These are phyloP conservation scores for Sarocladiaceae sp. DNA, from an alignment of 2,329 filamentous ascomycete species.

Conservation along the genomic window DNA sequence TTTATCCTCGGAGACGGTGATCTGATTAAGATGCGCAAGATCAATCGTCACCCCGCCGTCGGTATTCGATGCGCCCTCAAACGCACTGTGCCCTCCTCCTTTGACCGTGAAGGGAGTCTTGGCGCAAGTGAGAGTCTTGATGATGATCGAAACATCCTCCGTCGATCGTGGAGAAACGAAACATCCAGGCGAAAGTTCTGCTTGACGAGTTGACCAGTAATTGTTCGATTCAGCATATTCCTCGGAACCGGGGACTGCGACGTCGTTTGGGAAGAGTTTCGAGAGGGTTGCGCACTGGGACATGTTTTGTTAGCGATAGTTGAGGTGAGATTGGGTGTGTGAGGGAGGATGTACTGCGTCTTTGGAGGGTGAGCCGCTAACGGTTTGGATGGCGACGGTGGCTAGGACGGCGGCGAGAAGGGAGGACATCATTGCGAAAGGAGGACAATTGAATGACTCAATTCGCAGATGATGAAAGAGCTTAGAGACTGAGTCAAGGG, in stretches of 20 bases:
- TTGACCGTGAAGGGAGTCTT: constrained; percentile 41
- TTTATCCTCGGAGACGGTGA: constrained; percentile 27
- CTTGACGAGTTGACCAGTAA: not conserved
- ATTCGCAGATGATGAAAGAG: not conserved
- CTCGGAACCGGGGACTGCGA: not conserved
- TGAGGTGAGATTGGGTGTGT: not conserved
- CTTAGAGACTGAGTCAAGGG: too few relatives aligned
- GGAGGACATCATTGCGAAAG: not conserved
- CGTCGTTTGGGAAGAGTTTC: not conserved
- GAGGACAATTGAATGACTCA: not conserved
- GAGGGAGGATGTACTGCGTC: not conserved
- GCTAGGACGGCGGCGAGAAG: not conserved
- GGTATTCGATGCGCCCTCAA: constrained; percentile 36
- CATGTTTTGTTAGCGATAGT: not conserved
- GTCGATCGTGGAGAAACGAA: not conserved
- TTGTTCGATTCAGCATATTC: not conserved
- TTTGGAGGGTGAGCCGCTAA: not conserved
- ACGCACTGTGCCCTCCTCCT: constrained; percentile 47
- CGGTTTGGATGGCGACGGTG: not conserved
- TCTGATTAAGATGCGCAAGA: constrained; percentile 32
- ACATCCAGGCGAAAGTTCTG: not conserved
- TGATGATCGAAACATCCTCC: not conserved
- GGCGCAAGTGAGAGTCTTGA: not conserved
- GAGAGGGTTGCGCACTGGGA: not conserved
- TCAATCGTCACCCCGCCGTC: constrained; percentile 37